These are phyloP conservation scores for Ceratobasidium sp. DNA, from an alignment of 1,284 basidiomycete species.

Conservation along the genomic window DNA sequence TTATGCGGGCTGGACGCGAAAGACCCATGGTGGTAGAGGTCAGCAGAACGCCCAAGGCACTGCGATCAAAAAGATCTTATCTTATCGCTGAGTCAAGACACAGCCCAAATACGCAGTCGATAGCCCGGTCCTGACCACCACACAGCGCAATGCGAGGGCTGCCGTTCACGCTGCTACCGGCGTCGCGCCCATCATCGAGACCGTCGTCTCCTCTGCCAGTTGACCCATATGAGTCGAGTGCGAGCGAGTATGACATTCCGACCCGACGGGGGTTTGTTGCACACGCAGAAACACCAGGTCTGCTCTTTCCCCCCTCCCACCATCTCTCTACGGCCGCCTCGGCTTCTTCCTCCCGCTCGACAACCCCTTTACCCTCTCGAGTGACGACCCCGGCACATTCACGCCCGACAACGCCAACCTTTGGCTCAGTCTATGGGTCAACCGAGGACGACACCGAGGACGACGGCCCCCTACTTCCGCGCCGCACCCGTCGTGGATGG, in stretches of 20 bases:
- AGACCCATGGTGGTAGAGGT: constrained; percentile 57
- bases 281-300: background rate
- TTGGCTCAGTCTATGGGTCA: constrained; percentile 34
- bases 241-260: constrained; percentile 34
- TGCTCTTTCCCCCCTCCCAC: constrained; percentile 19
- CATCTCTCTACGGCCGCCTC: constrained; percentile 24
- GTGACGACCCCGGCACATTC: constrained; percentile 26
- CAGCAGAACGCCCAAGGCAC: constrained; percentile 7
- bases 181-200: constrained; percentile 27
- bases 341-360: constrained; percentile 31
- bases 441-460: constrained; percentile 75
- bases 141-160: constrained; percentile 23
- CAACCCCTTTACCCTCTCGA: constrained; percentile 35
- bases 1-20: constrained; percentile 79
- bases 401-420: constrained; percentile 40
- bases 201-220: constrained; percentile 14
- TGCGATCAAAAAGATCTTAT: constrained; percentile 14
- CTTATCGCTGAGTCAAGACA: constrained; percentile 33
- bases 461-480: constrained; percentile 72
- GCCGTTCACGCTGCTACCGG: constrained; percentile 31
- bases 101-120: constrained; percentile 17
- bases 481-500: constrained; percentile 26
- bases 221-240: constrained; percentile 28
- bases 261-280: constrained; percentile 33
- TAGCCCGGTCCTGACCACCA: constrained; percentile 17